Percentiles rank a stretch among this genome's conserved stretches.
Evolutionary conservation across 192 early-diverging fungal genomes (phyloP).

Genomic region (Backusella macrospora): DNA sequence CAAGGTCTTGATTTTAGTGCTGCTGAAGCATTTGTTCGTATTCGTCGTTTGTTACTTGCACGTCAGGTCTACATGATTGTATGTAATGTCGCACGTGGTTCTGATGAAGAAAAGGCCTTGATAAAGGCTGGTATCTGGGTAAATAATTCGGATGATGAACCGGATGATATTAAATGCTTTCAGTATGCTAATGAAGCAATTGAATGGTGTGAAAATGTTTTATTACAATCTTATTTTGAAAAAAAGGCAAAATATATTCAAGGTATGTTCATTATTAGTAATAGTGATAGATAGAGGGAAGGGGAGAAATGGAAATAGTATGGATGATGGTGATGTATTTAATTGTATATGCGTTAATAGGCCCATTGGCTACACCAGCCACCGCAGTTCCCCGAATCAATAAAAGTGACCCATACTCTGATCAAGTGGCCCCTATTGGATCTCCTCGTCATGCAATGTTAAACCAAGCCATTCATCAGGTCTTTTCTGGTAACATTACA

Average conservation of each 20-base stretch:
- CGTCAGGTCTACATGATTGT: conserved; percentile 83
- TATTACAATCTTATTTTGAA: conserved; percentile 78
- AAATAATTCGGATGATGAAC: conserved; percentile 28
- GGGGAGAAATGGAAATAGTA: too few relatives aligned
- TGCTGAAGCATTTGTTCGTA: conserved; percentile 85
- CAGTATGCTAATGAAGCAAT: conserved; percentile 84
- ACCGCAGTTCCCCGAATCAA: background rate
- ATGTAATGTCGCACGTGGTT: conserved; percentile 65
- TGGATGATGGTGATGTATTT: background rate
- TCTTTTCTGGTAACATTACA: conserved; percentile 29
- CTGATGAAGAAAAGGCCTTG: conserved; percentile 71
- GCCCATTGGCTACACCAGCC: background rate
- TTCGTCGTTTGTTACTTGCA: conserved; percentile 72
- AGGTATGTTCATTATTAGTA: background rate
- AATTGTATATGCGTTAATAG: background rate
- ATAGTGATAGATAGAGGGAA: background rate
- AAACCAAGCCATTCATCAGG: conserved; percentile 30
- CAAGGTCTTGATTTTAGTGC: conserved; percentile 90
- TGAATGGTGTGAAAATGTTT: conserved; percentile 93
- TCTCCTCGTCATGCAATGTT: conserved; percentile 42
- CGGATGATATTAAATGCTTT: conserved; percentile 69
- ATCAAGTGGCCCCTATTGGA: background rate
- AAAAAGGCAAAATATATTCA: conserved; percentile 42
- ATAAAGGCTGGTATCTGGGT: conserved; percentile 68
- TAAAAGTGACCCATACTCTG: conserved; percentile 2